A percentile compares a stretch with the other conserved stretches of the same genome.
Evolutionary conservation across 192 early-diverging fungal genomes (phyloP).

Genomic region (Mortierella hygrophila): DNA sequence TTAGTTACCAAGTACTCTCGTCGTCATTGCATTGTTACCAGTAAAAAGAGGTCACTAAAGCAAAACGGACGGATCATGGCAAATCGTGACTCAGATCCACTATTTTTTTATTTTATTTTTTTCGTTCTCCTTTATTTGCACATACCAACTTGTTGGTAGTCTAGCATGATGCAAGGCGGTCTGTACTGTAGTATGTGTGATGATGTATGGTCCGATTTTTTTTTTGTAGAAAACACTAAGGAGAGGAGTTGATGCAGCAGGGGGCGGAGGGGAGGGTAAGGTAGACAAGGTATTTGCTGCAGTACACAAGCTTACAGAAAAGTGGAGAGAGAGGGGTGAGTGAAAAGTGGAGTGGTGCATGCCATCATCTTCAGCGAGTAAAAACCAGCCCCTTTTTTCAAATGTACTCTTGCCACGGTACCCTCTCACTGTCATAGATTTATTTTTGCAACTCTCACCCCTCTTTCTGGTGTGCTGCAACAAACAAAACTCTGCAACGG

Average conservation of each 20-base stretch:
- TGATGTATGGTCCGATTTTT: neutral
- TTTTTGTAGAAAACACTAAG: neutral
- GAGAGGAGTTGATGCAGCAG: neutral
- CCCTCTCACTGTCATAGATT: neutral
- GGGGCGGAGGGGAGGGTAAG: neutral
- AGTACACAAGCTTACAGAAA: neutral
- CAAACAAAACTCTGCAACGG: too few relatives aligned
- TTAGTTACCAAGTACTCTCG: neutral
- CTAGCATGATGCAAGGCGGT: neutral
- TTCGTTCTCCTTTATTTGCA: neutral
- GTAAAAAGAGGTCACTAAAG: neutral
- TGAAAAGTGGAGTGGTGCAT: neutral
- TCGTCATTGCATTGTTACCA: neutral
- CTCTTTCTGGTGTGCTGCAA: neutral
- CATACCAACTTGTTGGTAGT: constrained; percentile 3
- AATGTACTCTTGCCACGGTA: neutral
- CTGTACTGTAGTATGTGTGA: neutral
- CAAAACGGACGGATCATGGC: neutral
- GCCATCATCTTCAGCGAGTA: neutral
- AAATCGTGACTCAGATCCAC: neutral
- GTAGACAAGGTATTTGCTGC: neutral
- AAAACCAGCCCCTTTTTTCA: neutral
- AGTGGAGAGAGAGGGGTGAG: neutral
- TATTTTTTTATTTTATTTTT: neutral
- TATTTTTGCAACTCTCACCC: neutral